Percentiles rank a stretch among this genome's conserved stretches.
phyloP scores from a whole-genome alignment of 139 green algal genomes.

The Yamagishiella unicocca region DNA sequence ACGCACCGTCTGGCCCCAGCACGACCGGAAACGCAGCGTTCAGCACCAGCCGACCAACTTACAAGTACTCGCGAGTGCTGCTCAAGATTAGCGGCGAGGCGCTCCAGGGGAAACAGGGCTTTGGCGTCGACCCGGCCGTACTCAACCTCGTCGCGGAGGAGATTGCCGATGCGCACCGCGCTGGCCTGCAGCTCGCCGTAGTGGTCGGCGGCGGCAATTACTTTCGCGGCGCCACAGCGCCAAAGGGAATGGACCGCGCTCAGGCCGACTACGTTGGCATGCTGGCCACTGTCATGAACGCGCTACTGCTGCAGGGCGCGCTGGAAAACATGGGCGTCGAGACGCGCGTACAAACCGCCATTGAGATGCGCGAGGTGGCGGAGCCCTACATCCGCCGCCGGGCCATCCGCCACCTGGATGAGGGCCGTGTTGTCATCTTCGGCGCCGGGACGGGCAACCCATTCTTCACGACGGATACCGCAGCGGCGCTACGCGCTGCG shows the following conservation, averaged over 20 bases:
- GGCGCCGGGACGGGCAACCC: constrained; percentile 96
- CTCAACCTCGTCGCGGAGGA: constrained; percentile 88
- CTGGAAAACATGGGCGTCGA: constrained; percentile 82
- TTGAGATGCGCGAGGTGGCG: constrained; percentile 96
- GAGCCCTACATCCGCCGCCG: constrained; percentile 97
- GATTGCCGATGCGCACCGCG: constrained; percentile 73
- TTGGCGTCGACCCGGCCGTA: constrained; percentile 92
- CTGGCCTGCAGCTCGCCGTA: constrained; percentile 87
- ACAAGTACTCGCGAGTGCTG: constrained; percentile 42
- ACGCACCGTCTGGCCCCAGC: not conserved
- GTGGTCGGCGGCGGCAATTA: constrained; percentile 98
- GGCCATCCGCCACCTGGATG: constrained; percentile 95
- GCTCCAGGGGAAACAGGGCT: constrained; percentile 83
- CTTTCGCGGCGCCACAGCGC: constrained; percentile 90
- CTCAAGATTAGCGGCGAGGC: constrained; percentile 93
- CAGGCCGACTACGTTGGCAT: constrained; percentile 98
- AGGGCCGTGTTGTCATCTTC: constrained; percentile 97
- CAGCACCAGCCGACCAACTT: not conserved
- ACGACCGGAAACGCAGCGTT: not conserved
- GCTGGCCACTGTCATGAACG: constrained; percentile 99
- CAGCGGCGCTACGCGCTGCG: constrained; percentile 93
- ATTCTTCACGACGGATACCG: constrained; percentile 99
- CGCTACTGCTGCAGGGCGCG: constrained; percentile 87
- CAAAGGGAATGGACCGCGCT: constrained; percentile 89
- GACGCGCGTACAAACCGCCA: constrained; percentile 91